Conservation (phyloP, 1,139 yeast genomes). For the Lodderomyces theae region DNA sequence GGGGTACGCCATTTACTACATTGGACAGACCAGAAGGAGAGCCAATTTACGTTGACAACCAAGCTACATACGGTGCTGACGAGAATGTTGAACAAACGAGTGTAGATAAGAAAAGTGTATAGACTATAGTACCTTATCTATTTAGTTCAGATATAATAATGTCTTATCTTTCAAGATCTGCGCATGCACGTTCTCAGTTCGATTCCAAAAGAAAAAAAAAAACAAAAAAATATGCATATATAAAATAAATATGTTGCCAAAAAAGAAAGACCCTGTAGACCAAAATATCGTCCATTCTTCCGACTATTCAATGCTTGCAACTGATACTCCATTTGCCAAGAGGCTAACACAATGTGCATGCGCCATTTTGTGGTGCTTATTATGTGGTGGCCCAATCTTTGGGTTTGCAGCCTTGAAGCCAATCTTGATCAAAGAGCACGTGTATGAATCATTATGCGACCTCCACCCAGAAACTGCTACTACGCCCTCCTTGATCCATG, state of each 20-base stretch:
- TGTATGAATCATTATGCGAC: conserved; percentile 39
- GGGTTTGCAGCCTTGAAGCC: conserved; percentile 52
- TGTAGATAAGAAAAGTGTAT: conserved; percentile 11
- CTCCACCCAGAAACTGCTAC: conserved; percentile 1
- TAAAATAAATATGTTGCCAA: too few relatives aligned
- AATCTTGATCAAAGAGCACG: conserved; percentile 36
- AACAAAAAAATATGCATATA: too few relatives aligned
- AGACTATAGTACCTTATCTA: too few relatives aligned
- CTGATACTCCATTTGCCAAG: conserved; percentile 11
- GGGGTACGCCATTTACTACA: conserved; percentile 52
- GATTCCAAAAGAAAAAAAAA: too few relatives aligned
- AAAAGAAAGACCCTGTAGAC: too few relatives aligned
- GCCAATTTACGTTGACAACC: conserved; percentile 15
- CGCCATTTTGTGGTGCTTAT: conserved; percentile 43
- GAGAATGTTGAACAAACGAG: neutral
- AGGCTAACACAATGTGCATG: conserved; percentile 30
- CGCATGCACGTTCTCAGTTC: too few relatives aligned
- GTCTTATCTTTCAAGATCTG: too few relatives aligned
- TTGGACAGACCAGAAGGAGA: conserved; percentile 43
- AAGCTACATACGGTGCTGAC: conserved; percentile 16
- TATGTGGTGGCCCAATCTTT: conserved; percentile 47
- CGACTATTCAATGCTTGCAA: conserved; percentile 11
- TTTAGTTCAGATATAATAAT: too few relatives aligned
- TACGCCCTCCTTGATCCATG: conserved; percentile 7
- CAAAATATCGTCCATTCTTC: too few relatives aligned